phyloP scores from a whole-genome alignment of 495 filamentous ascomycete genomes.

The Penicillium pulvis region DNA sequence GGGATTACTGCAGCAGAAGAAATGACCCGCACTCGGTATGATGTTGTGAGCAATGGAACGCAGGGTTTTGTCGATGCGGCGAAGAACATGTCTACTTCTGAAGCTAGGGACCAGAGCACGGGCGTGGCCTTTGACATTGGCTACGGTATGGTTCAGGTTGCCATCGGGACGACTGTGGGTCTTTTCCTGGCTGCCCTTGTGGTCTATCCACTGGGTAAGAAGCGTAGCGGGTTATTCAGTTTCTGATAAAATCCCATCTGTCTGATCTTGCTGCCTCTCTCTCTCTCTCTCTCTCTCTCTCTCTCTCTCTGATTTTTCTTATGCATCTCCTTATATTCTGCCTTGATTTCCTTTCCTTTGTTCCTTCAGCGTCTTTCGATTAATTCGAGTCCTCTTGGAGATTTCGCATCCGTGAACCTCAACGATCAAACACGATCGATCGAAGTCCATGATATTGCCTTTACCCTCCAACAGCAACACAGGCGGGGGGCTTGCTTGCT shows the following conservation, averaged over 20 bases:
- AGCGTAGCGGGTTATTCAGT: constrained; percentile 84
- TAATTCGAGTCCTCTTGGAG: constrained; percentile 3
- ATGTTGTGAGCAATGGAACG: constrained; percentile 51
- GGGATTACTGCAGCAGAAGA: constrained; percentile 83
- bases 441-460: neutral
- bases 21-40: constrained; percentile 58
- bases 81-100: constrained; percentile 32
- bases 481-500: constrained; percentile 13
- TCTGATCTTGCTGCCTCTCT: neutral
- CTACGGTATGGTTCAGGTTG: constrained; percentile 86
- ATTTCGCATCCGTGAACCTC: constrained; percentile 6
- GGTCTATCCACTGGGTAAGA: constrained; percentile 91
- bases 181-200: constrained; percentile 83
- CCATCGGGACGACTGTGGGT: constrained; percentile 90
- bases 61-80: constrained; percentile 50
- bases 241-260: constrained; percentile 53
- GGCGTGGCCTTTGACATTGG: constrained; percentile 79
- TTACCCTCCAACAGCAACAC: constrained; percentile 8
- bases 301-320: neutral
- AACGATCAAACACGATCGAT: neutral
- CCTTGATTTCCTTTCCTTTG: neutral
- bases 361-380: constrained; percentile 9
- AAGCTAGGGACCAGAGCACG: constrained; percentile 31
- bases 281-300: neutral
- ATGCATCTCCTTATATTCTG: neutral